phyloP scores from a whole-genome alignment of 768 basidiomycete species.

The Macrocybe gigantea region DNA sequence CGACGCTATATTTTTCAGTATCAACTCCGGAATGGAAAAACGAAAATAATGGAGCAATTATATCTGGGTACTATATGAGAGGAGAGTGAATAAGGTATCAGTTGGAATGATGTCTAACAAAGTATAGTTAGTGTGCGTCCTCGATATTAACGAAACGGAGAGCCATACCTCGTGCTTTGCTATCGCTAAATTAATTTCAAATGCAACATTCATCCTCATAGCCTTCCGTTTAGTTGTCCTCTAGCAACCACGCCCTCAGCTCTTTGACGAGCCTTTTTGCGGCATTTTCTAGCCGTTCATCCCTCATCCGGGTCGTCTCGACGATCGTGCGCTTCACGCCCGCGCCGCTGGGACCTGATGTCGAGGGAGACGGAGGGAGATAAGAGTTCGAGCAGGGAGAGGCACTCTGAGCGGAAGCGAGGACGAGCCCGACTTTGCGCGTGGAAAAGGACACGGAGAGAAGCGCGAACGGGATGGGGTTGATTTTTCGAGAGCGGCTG shows the following conservation, averaged over 20 bases:
- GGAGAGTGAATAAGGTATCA: too few species aligned
- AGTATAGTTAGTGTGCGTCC: too few species aligned
- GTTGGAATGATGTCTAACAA: too few species aligned
- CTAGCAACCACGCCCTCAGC: slow-evolving; percentile 36
- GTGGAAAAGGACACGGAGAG: slow-evolving; percentile 37
- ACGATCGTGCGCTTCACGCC: slow-evolving; percentile 43
- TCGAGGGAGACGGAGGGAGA: slow-evolving; percentile 1
- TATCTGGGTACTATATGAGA: too few species aligned
- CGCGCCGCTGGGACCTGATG: too few species aligned
- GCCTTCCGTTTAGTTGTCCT: slow-evolving; percentile 6
- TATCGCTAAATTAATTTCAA: neutral
- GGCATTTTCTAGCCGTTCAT: slow-evolving; percentile 51
- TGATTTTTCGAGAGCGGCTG: slow-evolving; percentile 4
- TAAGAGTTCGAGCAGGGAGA: too few species aligned
- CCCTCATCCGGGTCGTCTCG: slow-evolving; percentile 40
- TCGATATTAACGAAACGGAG: too few species aligned
- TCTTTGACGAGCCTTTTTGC: slow-evolving; percentile 48
- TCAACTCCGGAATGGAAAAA: too few species aligned
- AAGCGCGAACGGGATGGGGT: slow-evolving; percentile 30
- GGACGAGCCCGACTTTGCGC: slow-evolving; percentile 33
- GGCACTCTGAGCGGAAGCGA: slow-evolving; percentile 7
- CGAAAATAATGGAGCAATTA: too few species aligned
- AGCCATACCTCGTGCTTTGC: too few species aligned
- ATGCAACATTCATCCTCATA: neutral
- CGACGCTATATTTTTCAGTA: too few species aligned